phyloP scores from a whole-genome alignment of 2,329 filamentous ascomycete genomes.

The Aspergillus unguis region DNA sequence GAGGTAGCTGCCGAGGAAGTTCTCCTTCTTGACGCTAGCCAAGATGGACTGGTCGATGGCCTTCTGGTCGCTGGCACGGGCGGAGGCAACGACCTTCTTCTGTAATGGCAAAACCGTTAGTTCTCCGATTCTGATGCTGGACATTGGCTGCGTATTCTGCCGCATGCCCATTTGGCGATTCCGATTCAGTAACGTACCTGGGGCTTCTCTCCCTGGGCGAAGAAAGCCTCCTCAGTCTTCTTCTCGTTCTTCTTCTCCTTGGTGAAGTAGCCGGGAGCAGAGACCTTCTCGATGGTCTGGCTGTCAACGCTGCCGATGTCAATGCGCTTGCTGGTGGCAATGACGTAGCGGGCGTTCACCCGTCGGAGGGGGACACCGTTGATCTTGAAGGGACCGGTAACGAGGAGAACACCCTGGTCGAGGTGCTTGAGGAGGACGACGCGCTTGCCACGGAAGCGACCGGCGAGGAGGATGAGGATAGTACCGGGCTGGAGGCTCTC shows the following conservation, averaged over 20 bases:
- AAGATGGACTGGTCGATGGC: constrained; percentile 94
- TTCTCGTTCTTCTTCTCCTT: constrained; percentile 86
- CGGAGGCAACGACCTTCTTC: constrained; percentile 96
- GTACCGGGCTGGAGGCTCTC: constrained; percentile 88
- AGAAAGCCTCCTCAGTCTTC: constrained; percentile 99
- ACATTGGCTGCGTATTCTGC: background rate
- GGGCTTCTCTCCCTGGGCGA: constrained; percentile 97
- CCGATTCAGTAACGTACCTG: constrained; percentile 62
- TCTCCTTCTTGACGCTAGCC: constrained; percentile 97
- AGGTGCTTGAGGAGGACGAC: constrained; percentile 98
- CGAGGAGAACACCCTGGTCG: constrained; percentile 94
- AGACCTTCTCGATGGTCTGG: constrained; percentile 72
- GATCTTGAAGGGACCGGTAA: constrained; percentile 99
- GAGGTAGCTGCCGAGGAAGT: constrained; percentile 90
- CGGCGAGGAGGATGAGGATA: constrained; percentile 97
- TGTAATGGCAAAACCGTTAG: constrained; percentile 43
- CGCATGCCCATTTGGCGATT: background rate
- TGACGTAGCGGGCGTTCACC: constrained; percentile 52
- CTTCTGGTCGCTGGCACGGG: constrained; percentile 96
- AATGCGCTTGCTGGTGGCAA: constrained; percentile 48
- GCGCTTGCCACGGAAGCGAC: constrained; percentile 99
- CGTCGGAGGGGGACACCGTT: constrained; percentile 97
- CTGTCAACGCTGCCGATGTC: constrained; percentile 75
- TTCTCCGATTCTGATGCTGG: background rate
- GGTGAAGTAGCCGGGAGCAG: constrained; percentile 90